These are phyloP conservation scores for Podospora sp. DNA, from an alignment of 495 filamentous ascomycete genomes.

Conservation along the genomic window DNA sequence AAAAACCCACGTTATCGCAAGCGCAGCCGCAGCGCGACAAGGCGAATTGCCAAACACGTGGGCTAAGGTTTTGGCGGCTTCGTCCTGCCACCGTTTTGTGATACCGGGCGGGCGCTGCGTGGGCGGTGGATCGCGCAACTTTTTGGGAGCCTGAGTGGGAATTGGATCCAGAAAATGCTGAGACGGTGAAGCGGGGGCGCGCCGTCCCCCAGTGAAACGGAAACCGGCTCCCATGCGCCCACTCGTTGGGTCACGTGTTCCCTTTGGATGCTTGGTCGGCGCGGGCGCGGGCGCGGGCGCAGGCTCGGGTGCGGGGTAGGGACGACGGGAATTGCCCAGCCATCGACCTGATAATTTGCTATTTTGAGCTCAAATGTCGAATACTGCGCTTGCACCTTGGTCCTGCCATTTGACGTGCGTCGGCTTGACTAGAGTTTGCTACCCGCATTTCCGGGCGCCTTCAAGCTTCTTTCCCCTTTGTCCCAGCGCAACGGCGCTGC, in stretches of 20 bases:
- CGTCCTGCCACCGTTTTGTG: slow-evolving; percentile 23
- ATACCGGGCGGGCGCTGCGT: slow-evolving; percentile 15
- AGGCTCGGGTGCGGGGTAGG: slow-evolving; percentile 1
- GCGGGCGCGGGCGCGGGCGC: no score
- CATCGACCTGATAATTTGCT: background rate
- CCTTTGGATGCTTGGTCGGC: background rate
- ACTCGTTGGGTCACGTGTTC: background rate
- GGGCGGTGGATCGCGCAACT: slow-evolving; percentile 14
- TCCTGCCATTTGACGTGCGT: background rate
- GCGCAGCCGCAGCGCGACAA: slow-evolving; percentile 1
- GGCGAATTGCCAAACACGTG: background rate
- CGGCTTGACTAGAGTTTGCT: background rate
- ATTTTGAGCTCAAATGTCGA: background rate
- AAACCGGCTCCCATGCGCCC: background rate
- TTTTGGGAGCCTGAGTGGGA: slow-evolving; percentile 9
- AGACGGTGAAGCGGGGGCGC: slow-evolving; percentile 17
- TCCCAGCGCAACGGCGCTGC: background rate
- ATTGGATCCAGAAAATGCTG: slow-evolving; percentile 8
- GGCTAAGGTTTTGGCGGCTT: background rate
- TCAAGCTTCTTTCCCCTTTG: background rate
- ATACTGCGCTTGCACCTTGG: background rate
- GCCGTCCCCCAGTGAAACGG: slow-evolving; percentile 17
- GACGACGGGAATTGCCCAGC: background rate
- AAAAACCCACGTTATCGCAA: background rate
- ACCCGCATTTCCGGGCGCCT: background rate